Conservation (phyloP, 495 filamentous ascomycete species). For the Xylaria palmicola region DNA sequence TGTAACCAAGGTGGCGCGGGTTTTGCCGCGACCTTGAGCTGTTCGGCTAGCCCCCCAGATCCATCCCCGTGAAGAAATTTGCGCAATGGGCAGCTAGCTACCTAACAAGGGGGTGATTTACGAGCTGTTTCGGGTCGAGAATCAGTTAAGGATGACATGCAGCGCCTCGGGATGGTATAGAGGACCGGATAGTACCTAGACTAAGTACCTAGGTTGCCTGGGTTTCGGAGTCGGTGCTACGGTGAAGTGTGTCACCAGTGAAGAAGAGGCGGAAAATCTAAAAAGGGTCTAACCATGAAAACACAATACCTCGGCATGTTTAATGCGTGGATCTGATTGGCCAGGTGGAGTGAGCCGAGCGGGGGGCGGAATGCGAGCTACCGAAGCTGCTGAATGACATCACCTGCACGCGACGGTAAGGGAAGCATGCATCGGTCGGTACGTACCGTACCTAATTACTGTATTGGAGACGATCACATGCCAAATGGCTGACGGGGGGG, state of each 20-base stretch:
- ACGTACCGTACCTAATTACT: neutral
- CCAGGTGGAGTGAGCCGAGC: neutral
- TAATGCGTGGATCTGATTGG: neutral
- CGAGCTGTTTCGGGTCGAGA: no score
- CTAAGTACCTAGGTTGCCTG: no score
- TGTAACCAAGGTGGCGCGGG: no score
- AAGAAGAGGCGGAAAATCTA: neutral
- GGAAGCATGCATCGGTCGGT: neutral
- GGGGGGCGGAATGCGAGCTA: neutral
- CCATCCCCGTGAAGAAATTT: no score
- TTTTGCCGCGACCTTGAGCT: no score
- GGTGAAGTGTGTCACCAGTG: neutral
- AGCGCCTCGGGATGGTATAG: no score
- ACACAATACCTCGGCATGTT: neutral
- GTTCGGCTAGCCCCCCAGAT: no score
- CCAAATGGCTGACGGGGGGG: slow-evolving; percentile 3
- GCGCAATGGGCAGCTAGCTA: no score
- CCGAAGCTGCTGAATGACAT: slow-evolving; percentile 1
- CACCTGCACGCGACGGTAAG: neutral
- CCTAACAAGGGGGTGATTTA: no score
- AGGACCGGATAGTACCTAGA: no score
- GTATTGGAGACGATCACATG: neutral
- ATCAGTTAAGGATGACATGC: no score
- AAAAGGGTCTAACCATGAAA: neutral
- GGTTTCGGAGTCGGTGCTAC: no score